Percentiles rank a stretch among this genome's conserved stretches.
Conservation (phyloP, 306 rosid species). For the Calophaca sinica region DNA sequence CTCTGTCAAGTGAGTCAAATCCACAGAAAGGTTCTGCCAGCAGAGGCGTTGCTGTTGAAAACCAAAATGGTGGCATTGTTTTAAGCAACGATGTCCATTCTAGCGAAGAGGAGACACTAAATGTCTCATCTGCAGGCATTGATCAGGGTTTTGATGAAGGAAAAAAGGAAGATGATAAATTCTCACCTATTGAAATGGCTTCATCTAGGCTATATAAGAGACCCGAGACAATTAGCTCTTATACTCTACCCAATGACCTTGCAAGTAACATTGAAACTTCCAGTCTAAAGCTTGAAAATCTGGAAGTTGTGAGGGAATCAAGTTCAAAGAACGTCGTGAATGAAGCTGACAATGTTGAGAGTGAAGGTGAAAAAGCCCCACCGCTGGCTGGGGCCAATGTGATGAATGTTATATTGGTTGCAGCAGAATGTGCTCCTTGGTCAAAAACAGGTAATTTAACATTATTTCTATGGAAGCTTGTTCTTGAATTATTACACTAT, state of each 20-base stretch:
- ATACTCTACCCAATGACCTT: slow-evolving; percentile 51
- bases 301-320: slow-evolving; percentile 41
- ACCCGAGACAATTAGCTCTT: slow-evolving; percentile 36
- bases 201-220: slow-evolving; percentile 29
- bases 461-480: slow-evolving; percentile 26
- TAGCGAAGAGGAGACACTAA: slow-evolving; percentile 52
- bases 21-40: slow-evolving; percentile 40
- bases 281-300: slow-evolving; percentile 41
- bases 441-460: slow-evolving; percentile 77
- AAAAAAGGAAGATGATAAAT: slow-evolving; percentile 48
- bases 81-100: slow-evolving; percentile 50
- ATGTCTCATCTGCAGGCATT: slow-evolving; percentile 43
- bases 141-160: slow-evolving; percentile 44
- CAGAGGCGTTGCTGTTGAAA: slow-evolving; percentile 41
- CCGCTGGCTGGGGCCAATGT: slow-evolving; percentile 92
- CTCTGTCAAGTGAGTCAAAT: slow-evolving; percentile 43
- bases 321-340: slow-evolving; percentile 39
- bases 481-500: background rate
- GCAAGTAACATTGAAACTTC: slow-evolving; percentile 37
- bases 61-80: slow-evolving; percentile 47
- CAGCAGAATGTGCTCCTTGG: slow-evolving; percentile 97
- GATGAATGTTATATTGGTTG: slow-evolving; percentile 84
- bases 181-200: slow-evolving; percentile 42
- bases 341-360: slow-evolving; percentile 41
- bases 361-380: slow-evolving; percentile 56